phyloP scores from a whole-genome alignment of 306 rosid genomes.

The Fagus crenata region DNA sequence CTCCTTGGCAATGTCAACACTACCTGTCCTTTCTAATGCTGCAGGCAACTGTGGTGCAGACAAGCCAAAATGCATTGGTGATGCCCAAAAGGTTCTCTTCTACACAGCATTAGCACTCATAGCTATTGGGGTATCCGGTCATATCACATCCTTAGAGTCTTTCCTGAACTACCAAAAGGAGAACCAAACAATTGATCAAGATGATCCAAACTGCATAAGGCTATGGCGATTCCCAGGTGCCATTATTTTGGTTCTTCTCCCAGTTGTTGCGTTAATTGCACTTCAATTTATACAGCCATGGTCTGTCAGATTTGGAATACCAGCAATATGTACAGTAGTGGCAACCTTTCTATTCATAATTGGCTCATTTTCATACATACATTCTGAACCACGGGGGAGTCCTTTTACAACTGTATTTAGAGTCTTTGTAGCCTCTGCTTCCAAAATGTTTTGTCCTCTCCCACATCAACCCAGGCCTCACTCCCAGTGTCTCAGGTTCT shows the following conservation, averaged over 20 bases:
- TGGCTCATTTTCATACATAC: background rate
- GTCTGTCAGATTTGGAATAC: constrained; percentile 24
- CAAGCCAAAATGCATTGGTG: background rate
- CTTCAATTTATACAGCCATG: constrained; percentile 24
- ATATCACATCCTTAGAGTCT: background rate
- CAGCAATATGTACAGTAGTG: constrained; percentile 6
- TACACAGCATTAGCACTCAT: background rate
- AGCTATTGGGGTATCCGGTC: background rate
- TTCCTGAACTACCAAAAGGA: background rate
- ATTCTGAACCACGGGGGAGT: constrained; percentile 22
- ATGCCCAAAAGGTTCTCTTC: constrained; percentile 3
- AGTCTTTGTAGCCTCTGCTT: constrained; percentile 29
- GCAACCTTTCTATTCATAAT: constrained; percentile 29
- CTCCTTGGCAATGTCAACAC: constrained; percentile 13
- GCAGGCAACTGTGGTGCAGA: too few relatives aligned
- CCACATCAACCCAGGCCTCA: background rate
- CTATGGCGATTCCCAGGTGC: too few relatives aligned
- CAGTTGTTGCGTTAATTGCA: constrained; percentile 14
- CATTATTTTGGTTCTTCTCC: background rate
- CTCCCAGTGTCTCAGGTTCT: constrained; percentile 23
- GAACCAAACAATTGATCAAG: background rate
- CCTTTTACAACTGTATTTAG: constrained; percentile 28
- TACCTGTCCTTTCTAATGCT: background rate
- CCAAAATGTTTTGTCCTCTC: constrained; percentile 3
- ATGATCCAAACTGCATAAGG: background rate